phyloP scores from a whole-genome alignment of 805 yeast genomes.

The Sungouiella thailandica region DNA sequence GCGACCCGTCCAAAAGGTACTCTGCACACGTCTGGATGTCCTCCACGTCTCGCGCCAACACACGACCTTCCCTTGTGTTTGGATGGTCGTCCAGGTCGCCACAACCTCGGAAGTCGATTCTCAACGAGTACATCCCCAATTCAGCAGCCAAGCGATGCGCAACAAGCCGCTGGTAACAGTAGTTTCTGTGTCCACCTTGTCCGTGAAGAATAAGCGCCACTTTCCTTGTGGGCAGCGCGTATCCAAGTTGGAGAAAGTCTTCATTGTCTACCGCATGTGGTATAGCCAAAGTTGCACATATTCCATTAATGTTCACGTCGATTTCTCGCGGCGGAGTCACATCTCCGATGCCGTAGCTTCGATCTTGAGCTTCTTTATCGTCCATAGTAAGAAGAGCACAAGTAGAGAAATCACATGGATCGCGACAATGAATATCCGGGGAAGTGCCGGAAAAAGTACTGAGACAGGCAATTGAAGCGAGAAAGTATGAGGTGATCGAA shows the following conservation, averaged over 20 bases:
- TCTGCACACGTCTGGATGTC: conserved; percentile 50
- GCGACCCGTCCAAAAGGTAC: conserved; percentile 21
- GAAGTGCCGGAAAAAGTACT: no score
- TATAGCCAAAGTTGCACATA: conserved; percentile 33
- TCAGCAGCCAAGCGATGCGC: conserved; percentile 56
- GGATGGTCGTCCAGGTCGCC: conserved; percentile 63
- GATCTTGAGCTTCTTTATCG: conserved; percentile 3
- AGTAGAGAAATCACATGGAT: neutral
- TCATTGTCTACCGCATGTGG: conserved; percentile 29
- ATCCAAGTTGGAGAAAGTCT: conserved; percentile 20
- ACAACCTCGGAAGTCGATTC: conserved; percentile 84
- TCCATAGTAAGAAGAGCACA: conserved; percentile 3
- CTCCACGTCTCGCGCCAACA: conserved; percentile 57
- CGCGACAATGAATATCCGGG: no score
- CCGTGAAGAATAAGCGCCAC: conserved; percentile 75
- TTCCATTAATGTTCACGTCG: conserved; percentile 31
- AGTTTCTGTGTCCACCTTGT: conserved; percentile 77
- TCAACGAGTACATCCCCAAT: conserved; percentile 57
- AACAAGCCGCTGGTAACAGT: conserved; percentile 62
- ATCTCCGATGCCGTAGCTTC: conserved; percentile 7
- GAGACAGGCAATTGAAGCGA: no score
- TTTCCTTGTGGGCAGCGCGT: conserved; percentile 40
- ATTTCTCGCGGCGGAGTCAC: conserved; percentile 27
- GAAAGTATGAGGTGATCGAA: no score
- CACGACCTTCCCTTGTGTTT: conserved; percentile 44